Evolutionary conservation across 306 rosid genomes (phyloP).

Genomic region (Canavalia gladiata): DNA sequence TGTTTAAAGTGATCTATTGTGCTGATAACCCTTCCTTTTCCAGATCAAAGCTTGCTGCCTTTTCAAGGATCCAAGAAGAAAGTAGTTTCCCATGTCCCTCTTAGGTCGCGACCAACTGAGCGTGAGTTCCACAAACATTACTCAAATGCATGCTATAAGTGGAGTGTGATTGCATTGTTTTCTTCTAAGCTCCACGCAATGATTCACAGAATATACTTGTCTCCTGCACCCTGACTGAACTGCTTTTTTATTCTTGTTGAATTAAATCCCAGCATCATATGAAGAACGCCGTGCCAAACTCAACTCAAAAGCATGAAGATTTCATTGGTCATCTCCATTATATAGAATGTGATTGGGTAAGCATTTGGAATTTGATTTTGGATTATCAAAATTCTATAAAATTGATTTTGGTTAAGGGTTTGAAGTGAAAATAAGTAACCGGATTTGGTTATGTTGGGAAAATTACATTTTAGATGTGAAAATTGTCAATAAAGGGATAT

Average conservation of each 20-base stretch:
- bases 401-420: background rate
- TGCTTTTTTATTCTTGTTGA: constrained; percentile 42
- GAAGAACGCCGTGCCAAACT: constrained; percentile 83
- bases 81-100: constrained; percentile 67
- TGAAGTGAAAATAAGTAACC: background rate
- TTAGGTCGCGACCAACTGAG: constrained; percentile 88
- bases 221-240: constrained; percentile 35
- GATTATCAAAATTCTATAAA: background rate
- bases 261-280: constrained; percentile 75
- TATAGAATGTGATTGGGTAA: background rate
- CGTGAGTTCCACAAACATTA: constrained; percentile 67
- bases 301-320: constrained; percentile 47
- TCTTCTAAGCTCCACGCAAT: constrained; percentile 7
- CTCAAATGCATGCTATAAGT: constrained; percentile 31
- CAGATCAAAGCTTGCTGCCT: constrained; percentile 60
- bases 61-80: constrained; percentile 66
- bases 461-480: background rate
- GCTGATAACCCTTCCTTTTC: constrained; percentile 47
- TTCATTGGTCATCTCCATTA: constrained; percentile 35
- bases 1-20: constrained; percentile 20
- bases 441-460: background rate
- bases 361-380: constrained; percentile 1
- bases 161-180: constrained; percentile 24
- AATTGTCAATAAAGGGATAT: background rate
- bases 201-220: background rate